Conservation (phyloP, 805 yeast genomes). For the Ogataea allantospora region DNA sequence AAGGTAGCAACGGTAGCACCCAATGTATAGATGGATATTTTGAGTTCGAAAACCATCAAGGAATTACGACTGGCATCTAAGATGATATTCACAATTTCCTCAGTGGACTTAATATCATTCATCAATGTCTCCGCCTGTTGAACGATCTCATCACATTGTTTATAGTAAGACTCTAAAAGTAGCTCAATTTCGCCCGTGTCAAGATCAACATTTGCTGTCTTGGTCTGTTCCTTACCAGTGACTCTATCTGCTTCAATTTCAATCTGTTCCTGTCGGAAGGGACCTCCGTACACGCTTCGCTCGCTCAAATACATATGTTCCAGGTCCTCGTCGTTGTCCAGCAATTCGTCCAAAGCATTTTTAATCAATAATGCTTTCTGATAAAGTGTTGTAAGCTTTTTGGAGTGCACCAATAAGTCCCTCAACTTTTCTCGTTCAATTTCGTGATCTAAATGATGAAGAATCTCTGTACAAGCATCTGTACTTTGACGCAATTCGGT, state of each 20-base stretch:
- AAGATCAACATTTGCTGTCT: constrained; percentile 13
- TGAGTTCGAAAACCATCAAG: constrained; percentile 80
- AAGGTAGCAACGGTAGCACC: constrained; percentile 85
- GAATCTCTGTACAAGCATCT: constrained; percentile 56
- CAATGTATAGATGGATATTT: constrained; percentile 77
- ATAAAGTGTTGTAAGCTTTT: constrained; percentile 66
- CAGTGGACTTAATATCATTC: constrained; percentile 84
- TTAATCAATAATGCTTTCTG: constrained; percentile 75
- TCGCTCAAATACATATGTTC: constrained; percentile 73
- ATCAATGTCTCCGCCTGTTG: constrained; percentile 84
- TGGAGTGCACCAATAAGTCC: constrained; percentile 71
- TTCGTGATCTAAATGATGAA: constrained; percentile 72
- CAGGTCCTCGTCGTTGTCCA: constrained; percentile 85
- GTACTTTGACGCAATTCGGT: constrained; percentile 65
- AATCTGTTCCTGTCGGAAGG: constrained; percentile 5
- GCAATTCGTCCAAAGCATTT: constrained; percentile 75
- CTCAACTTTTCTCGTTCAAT: constrained; percentile 74
- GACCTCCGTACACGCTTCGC: constrained; percentile 16
- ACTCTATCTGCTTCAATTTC: constrained; percentile 4
- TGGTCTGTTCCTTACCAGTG: neutral
- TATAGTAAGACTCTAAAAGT: constrained; percentile 83
- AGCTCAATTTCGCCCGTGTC: constrained; percentile 74
- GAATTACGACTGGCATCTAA: constrained; percentile 89
- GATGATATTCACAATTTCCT: constrained; percentile 88
- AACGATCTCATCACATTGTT: constrained; percentile 89